These are phyloP conservation scores for Pinus tabuliformis DNA, from an alignment of 75 land plant genomes.

Conservation along the genomic window DNA sequence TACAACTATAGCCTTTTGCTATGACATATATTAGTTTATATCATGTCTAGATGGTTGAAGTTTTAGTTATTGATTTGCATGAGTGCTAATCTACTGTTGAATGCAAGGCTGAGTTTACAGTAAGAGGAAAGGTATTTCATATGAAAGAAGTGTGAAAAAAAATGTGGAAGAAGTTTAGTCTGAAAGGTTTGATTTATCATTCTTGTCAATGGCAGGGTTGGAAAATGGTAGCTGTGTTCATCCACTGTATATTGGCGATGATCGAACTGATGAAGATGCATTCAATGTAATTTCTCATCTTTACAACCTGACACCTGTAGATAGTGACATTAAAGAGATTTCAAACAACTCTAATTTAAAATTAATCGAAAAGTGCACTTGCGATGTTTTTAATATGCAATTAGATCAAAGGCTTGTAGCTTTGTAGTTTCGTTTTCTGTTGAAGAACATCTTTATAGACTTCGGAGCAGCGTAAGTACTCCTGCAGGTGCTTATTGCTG, in stretches of 20 bases:
- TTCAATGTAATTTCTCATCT: constrained; percentile 27
- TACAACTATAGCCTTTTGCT: background rate
- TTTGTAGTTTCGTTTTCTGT: background rate
- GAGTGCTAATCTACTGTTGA: background rate
- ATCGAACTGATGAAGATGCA: constrained; percentile 59
- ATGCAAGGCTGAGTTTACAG: background rate
- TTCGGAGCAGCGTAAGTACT: no score
- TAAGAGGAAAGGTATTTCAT: background rate
- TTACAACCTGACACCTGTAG: background rate
- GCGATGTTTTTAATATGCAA: background rate
- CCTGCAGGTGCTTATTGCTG: no score
- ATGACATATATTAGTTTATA: background rate
- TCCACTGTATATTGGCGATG: constrained; percentile 50
- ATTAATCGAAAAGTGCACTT: background rate
- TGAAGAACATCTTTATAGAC: background rate
- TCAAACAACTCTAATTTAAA: background rate
- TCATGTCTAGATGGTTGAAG: background rate
- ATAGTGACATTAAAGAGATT: background rate
- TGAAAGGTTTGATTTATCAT: background rate
- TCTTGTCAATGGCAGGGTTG: constrained; percentile 5
- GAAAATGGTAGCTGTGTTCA: constrained; percentile 12
- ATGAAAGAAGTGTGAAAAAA: background rate
- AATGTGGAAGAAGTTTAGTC: background rate
- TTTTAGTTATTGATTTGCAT: background rate
- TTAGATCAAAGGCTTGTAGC: background rate